Percentiles rank a stretch among this genome's conserved stretches.
Conservation (phyloP, 768 basidiomycete genomes). For the Hericium coralloides region DNA sequence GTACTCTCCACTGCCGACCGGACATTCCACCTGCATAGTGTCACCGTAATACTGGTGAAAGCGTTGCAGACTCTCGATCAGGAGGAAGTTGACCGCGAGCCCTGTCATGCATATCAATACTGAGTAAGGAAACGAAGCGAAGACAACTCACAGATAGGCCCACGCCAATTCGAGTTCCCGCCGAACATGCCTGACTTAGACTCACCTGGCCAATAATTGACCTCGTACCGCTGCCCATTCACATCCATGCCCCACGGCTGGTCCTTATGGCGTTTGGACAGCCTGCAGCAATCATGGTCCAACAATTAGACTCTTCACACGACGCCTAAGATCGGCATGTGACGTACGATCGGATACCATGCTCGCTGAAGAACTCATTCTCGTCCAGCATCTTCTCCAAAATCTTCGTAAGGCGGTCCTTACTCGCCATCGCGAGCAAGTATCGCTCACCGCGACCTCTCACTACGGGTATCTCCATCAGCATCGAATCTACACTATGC, state of each 20-base stretch:
- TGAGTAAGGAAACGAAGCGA: not conserved
- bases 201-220: slow-evolving; percentile 97
- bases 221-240: slow-evolving; percentile 84
- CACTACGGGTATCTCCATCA: not conserved
- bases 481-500: no score
- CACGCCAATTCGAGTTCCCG: slow-evolving; percentile 96
- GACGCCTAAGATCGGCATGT: slow-evolving; percentile 22
- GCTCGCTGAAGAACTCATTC: slow-evolving; percentile 91
- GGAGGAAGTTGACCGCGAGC: slow-evolving; percentile 93
- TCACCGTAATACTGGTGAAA: slow-evolving; percentile 98
- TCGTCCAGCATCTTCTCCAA: slow-evolving; percentile 97
- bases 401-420: slow-evolving; percentile 82
- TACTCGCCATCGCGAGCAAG: slow-evolving; percentile 82
- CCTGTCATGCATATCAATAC: slow-evolving; percentile 33
- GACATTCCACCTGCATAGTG: slow-evolving; percentile 89
- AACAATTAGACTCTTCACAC: not conserved
- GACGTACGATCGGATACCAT: slow-evolving; percentile 84
- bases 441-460: slow-evolving; percentile 78
- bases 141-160: slow-evolving; percentile 63
- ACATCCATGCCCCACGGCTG: slow-evolving; percentile 94
- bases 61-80: slow-evolving; percentile 93
- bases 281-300: slow-evolving; percentile 31
- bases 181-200: slow-evolving; percentile 97
- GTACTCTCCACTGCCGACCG: slow-evolving; percentile 93
- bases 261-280: slow-evolving; percentile 86